Evolutionary conservation across 1,284 basidiomycete species (phyloP), one percentile per base, ranked within the genome.

Genomic region (Exsudoporus floridanus): DNA sequence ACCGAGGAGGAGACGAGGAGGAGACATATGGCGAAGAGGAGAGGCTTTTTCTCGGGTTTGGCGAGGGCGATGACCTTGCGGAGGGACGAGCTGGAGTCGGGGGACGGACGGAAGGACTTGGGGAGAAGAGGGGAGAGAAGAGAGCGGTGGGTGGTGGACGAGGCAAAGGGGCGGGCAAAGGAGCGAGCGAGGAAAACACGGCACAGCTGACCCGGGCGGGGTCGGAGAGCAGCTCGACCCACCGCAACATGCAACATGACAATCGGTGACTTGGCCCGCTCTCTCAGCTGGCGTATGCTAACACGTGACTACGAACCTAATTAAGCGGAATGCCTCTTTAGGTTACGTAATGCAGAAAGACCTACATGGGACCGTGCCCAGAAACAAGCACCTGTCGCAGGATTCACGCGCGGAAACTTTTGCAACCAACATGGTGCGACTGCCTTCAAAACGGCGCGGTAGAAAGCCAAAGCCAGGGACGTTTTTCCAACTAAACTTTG

Each of bases 41-140:
- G 76, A 3, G 87, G 83, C 60, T 83, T 88, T 60, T 75, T 77
- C 72, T 96, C 94, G 0, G 92, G 88, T 59, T 76, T 83, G 0
- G 92, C 92, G 25, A 97, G 81, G 2, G 84, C 71, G 9, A 87
- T 60, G 27, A 94, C 84, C 68, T 92, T 92, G 53, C 78, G 73
- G 54, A 94, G 79, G 0, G 86, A 90, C 0, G 88, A 84, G 14
- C 61, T 52, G 42, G 71, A 77, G 54, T 65, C 63, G 25, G 72
- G 62, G 16, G 73, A 58, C 7, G 73, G 63, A 21, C 59, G 64
- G 39, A 73, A 49, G 5, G 69, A 54, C 0, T 70, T 57, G 0
- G 78, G 74, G 7, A 77, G 51, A 38, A 81, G 55, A 28, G 70
- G 67, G n/a, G 70, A 64, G 46, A 73, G 58, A 45, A 79, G 56